phyloP scores from a whole-genome alignment of 805 yeast species.

The Suhomyces prunicola region DNA sequence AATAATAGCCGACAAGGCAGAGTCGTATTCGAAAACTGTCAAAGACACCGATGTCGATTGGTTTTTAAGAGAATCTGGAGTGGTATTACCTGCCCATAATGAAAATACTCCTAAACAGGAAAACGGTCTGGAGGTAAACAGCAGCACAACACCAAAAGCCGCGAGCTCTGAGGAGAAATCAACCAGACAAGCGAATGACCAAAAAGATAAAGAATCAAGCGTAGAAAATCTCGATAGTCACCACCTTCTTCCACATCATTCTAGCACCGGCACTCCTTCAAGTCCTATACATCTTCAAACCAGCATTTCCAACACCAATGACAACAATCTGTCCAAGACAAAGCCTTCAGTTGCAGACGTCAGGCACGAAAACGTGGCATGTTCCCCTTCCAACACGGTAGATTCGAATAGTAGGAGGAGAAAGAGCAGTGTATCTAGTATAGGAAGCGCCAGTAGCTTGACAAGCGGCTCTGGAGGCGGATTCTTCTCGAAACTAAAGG shows the following conservation, averaged over 20 bases:
- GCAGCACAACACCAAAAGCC: neutral
- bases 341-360: slow-evolving; percentile 31
- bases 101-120: neutral
- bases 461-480: slow-evolving; percentile 19
- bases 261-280: neutral
- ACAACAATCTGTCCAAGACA: slow-evolving; percentile 26
- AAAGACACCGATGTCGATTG: slow-evolving; percentile 48
- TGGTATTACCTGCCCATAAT: slow-evolving; percentile 15
- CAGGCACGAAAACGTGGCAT: slow-evolving; percentile 17
- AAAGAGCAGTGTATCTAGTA: slow-evolving; percentile 17
- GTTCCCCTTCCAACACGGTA: slow-evolving; percentile 4
- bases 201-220: neutral
- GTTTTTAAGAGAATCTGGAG: slow-evolving; percentile 42
- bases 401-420: slow-evolving; percentile 7
- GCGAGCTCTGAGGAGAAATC: neutral
- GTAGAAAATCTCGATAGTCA: neutral
- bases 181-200: neutral
- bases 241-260: neutral
- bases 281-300: slow-evolving; percentile 19
- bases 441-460: slow-evolving; percentile 15
- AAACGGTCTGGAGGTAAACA: neutral
- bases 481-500: slow-evolving; percentile 37
- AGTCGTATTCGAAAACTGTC: slow-evolving; percentile 26
- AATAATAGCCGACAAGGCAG: slow-evolving; percentile 21
- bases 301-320: slow-evolving; percentile 31